These are phyloP conservation scores for Stereum hirsutum DNA, from an alignment of 1,284 basidiomycete genomes.

Conservation along the genomic window DNA sequence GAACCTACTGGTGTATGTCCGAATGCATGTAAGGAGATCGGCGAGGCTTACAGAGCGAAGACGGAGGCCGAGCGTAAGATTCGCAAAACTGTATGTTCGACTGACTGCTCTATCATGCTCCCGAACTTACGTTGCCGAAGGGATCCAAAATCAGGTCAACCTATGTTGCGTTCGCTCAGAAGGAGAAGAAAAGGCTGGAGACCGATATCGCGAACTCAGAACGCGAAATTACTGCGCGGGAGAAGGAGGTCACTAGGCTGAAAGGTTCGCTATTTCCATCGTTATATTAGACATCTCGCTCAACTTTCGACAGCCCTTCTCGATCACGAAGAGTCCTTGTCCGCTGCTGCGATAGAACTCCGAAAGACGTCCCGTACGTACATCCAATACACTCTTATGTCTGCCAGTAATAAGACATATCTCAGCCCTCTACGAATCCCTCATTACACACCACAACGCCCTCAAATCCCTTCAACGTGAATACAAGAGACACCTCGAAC, in stretches of 20 bases:
- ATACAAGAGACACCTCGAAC: constrained; percentile 63
- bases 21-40: constrained; percentile 73
- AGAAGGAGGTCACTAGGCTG: constrained; percentile 62
- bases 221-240: constrained; percentile 49
- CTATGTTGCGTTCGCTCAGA: constrained; percentile 81
- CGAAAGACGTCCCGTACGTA: constrained; percentile 81
- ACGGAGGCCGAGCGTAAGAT: constrained; percentile 67
- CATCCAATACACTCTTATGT: constrained; percentile 11
- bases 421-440: constrained; percentile 71
- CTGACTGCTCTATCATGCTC: neutral
- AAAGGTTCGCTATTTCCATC: constrained; percentile 35
- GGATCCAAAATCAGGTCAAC: constrained; percentile 87
- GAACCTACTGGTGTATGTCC: constrained; percentile 76
- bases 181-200: constrained; percentile 80
- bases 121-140: constrained; percentile 26
- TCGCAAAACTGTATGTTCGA: constrained; percentile 65
- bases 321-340: constrained; percentile 62
- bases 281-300: neutral
- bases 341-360: constrained; percentile 66
- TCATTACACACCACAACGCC: constrained; percentile 67
- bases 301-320: constrained; percentile 41
- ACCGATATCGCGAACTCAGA: constrained; percentile 41
- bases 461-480: constrained; percentile 71
- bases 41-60: constrained; percentile 59
- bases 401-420: constrained; percentile 10